Percentiles rank a stretch among this genome's conserved stretches.
Evolutionary conservation across 345 rosid species (phyloP).

Genomic region (Rhodomyrtus tomentosa): DNA sequence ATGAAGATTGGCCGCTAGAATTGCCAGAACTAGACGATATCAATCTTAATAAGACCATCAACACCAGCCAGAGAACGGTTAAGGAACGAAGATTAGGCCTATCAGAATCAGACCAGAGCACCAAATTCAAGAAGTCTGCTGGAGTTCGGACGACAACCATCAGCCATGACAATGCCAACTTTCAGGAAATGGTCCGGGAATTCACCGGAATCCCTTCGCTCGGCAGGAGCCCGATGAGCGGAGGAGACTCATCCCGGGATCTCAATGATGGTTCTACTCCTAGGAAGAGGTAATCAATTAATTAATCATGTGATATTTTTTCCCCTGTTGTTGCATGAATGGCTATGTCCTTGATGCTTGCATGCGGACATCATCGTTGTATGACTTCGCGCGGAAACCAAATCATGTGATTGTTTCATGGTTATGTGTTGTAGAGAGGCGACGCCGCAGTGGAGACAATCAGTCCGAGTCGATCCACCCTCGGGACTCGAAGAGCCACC

Average conservation of each 20-base stretch:
- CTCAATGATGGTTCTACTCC: conserved; percentile 11
- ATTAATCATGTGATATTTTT: background rate
- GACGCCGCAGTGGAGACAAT: conserved; percentile 34
- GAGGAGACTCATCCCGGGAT: conserved; percentile 40
- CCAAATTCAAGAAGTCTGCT: background rate
- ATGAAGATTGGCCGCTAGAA: no score
- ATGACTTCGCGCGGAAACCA: background rate
- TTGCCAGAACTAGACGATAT: background rate
- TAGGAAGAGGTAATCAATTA: conserved; percentile 16
- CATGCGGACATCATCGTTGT: background rate
- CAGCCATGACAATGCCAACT: background rate
- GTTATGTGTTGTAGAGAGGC: conserved; percentile 20
- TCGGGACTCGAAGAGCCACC: conserved; percentile 33
- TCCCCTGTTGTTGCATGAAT: background rate
- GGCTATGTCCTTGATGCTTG: background rate
- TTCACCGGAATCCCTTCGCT: conserved; percentile 2
- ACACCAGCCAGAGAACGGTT: background rate
- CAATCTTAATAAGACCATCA: background rate
- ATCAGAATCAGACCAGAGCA: background rate
- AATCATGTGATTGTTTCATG: no score
- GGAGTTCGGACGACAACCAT: background rate
- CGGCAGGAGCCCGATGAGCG: conserved; percentile 41
- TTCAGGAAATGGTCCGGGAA: background rate
- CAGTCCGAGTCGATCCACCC: conserved; percentile 37
- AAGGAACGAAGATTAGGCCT: background rate